Base-by-base conservation (phyloP, 225 moss, liverwort and hornwort genomes). In the Rhytidiadelphus loreus region DNA sequence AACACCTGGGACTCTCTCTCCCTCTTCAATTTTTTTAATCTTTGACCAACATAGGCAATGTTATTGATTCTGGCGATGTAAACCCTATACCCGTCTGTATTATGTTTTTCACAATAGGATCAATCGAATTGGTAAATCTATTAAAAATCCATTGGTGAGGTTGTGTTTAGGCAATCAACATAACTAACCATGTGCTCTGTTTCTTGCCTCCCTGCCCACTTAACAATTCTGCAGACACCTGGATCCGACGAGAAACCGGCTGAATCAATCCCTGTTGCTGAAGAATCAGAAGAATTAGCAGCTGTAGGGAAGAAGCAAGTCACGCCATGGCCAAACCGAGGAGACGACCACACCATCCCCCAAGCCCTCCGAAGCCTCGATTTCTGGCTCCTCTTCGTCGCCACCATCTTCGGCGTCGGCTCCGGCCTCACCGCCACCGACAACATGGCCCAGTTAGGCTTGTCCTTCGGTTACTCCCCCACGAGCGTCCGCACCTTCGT, bases 401-500 rank as follows among this genome's bases (percentile, higher is more conserved):
- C 92, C 29, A 96, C 94, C 55, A 89, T 92, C 2, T 96, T 94
- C 80, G 95, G 95, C 20, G 92, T 97, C 43, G 95, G 95, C 12
- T 94, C 93, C 8, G 97, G 96, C 1, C 92, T 96, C 12, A 94
- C 96, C 16, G 93, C 93, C 16, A 96, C 92, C 1, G 95, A 96
- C 86, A 96, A 97, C 91, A 94, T 95, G 90, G 95, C 92, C 8
- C 96, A 96, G 68, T 83, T 97, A 11, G 97, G 96, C 18, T 87
- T 92, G 48, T 94, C 97, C 6, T 74, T 94, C 46, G 95, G 96
- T 1, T 97, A 97, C 83, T 10, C 86, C 3, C 9, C 87, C 6
- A 91, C 87, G 6, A 86, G 66, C 23, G 92, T 96, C 19, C 86
- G 52, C 33, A 96, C 92, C 2, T 95, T 95, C 35, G 93, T 96